Evolutionary conservation across 169 alveolate species (phyloP).

Genomic region (Eimeria necatrix): DNA sequence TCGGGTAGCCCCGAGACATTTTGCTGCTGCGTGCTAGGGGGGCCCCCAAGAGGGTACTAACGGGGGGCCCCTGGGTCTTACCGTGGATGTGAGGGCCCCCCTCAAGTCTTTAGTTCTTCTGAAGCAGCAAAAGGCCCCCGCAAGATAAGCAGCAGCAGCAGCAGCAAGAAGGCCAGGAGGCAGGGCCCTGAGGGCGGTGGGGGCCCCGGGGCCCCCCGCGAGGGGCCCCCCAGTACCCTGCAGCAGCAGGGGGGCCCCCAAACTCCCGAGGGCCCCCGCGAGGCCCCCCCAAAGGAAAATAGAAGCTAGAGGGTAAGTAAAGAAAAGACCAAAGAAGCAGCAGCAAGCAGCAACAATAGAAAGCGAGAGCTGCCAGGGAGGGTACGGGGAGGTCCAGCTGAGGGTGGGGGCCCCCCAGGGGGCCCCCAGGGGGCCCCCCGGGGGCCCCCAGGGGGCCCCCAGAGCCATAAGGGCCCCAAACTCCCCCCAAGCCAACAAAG

Average conservation of each 20-base stretch:
- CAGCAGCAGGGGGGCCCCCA: slow-evolving; percentile 24
- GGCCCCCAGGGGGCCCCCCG: slow-evolving; percentile 27
- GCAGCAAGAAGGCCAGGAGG: background rate
- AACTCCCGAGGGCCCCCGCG: slow-evolving; percentile 21
- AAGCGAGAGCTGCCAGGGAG: background rate
- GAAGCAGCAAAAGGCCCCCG: slow-evolving; percentile 40
- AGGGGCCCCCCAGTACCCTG: background rate
- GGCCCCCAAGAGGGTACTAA: slow-evolving; percentile 35
- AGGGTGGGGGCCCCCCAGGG: slow-evolving; percentile 24
- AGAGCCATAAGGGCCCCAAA: background rate
- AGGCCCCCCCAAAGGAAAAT: slow-evolving; percentile 40
- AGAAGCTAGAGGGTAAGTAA: slow-evolving; percentile 5
- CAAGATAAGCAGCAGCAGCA: slow-evolving; percentile 41
- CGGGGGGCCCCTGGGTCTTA: slow-evolving; percentile 34
- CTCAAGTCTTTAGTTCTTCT: background rate
- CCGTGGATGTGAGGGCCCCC: background rate
- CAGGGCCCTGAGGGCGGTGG: background rate
- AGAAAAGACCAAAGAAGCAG: background rate
- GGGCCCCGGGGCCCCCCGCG: background rate
- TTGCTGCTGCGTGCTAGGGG: background rate
- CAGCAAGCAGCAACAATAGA: background rate
- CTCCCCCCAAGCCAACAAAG: slow-evolving; percentile 41
- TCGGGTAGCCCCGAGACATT: no score
- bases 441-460: background rate
- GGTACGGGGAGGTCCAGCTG: background rate